Evolutionary conservation across 345 rosid genomes (phyloP), one percentile per base, ranked within the genome.

Genomic region (Gossypium stocksii): DNA sequence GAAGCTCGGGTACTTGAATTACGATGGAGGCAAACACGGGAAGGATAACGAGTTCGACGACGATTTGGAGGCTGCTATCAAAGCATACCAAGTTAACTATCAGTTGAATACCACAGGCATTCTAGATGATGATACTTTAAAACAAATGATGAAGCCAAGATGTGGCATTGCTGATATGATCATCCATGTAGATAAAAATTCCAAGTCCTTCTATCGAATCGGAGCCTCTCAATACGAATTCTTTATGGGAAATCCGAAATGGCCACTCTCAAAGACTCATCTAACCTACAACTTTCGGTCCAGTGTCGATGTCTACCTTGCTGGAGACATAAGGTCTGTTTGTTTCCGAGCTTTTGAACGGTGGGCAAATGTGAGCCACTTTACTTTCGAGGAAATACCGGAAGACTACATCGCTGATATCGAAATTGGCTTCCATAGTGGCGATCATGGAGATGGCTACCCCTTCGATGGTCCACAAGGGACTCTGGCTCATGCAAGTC

Each of bases 121-220:
- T 27, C 68, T 80, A 9, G 83, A 76, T 66, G 41, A 70, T 19
- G 62, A 43, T 6, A 80, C 82, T 7, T 46, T 61, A 56, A 62
- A 12, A 16, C 69, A 73, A 19, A 52, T 80, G 80, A 72, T 29
- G 74, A 76, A 20, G 20, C 80, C 83, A 2, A 61, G 83, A 54
- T 80, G 83, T 10, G 83, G 83, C 9, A 44, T 80, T 14, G 59
- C 80, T 0, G 79, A 76, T 60, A 22, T 62, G 29, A 59, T 53
- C 15, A 44, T 22, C 52, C n/a, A 58, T 16, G 0, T 23, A 9
- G 12, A 58, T 9, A 57, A 62, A 7, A 56, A 57, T 14, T 62
- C 65, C 62, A 49, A 51, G 77, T 66, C 41, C 22, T 3, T 66
- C 11, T 58, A 76, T 23, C 49, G 15, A 22, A 38, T 71, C 19